Base-by-base conservation (phyloP, 202 grass and related monocot species). In the Setaria viridis region DNA sequence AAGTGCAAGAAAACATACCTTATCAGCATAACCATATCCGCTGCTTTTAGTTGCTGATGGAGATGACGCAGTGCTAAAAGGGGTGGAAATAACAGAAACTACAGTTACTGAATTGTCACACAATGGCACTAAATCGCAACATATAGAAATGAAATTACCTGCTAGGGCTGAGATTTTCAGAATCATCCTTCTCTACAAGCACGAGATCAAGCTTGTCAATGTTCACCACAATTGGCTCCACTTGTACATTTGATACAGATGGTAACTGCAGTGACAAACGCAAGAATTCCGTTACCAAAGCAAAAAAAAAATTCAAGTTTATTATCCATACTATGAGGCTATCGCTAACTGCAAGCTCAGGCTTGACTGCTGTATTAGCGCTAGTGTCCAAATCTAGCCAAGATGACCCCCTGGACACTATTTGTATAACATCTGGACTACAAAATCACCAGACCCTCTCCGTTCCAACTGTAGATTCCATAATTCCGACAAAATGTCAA, bases 161-260 rank as follows among this genome's bases (percentile, higher is more conserved):
- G 85, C 62, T 93, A n/a, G 94, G 83, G 55, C 73, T 93, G 20
- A 90, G 76, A 93, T 91, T 93, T 87, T 97, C 90, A 54, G 89
- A 88, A 16, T 94, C 92, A 0, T 89, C 87, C 80, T 99, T 99
- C 74, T 99, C 97, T 67, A 97, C 97, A 83, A 99, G 89, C 79
- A 97, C 89, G 0, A 99, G 90, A 82, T 99, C 97, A 62, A 99
- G 87, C 78, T 81, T 99, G 79, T 99, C 97, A 9, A 99, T 94
- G 48, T 89, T 95, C 80, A 99, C 94, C 58, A 91, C 60, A 85
- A 99, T 93, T 12, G 97, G 94, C 70, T 99, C 97, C 42, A 91
- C 83, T 97, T 99, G 97, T 80, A 99, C 97, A 91, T 99, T 99
- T 19, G 97, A 97, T 62, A 99, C 92, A n/a, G 97, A 99, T 59